A percentile compares a stretch with the other conserved stretches of the same genome.
Evolutionary conservation across 371 early-diverging fungal species (phyloP).

Genomic region (Mortierella sp.): DNA sequence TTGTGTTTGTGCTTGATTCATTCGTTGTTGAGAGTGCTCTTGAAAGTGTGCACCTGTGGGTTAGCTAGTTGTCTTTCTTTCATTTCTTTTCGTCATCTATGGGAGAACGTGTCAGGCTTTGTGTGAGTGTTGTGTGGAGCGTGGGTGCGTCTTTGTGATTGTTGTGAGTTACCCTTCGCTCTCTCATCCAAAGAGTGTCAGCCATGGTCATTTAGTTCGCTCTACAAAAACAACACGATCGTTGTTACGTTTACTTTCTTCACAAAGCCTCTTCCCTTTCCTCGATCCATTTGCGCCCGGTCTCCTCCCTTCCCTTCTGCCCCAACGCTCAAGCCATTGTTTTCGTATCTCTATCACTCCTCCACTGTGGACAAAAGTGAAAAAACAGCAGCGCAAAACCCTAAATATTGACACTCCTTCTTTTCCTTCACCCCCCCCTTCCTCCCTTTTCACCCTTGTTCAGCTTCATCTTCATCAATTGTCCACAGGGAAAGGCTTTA

Average conservation of each 20-base stretch:
- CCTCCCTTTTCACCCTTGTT: background rate
- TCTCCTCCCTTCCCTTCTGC: background rate
- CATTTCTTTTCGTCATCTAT: too few species aligned
- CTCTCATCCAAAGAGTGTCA: background rate
- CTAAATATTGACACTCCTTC: background rate
- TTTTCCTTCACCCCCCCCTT: background rate
- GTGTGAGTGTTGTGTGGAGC: too few species aligned
- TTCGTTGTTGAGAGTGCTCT: too few species aligned
- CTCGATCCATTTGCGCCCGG: background rate
- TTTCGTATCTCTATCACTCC: background rate
- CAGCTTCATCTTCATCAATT: background rate
- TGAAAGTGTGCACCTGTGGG: too few species aligned
- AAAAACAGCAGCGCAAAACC: background rate
- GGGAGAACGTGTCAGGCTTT: too few species aligned
- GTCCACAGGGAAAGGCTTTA: background rate
- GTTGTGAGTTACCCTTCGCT: too few species aligned
- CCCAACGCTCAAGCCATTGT: constrained; percentile 1
- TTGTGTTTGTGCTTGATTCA: too few species aligned
- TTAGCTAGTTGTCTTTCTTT: background rate
- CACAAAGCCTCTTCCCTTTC: background rate
- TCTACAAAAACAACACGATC: background rate
- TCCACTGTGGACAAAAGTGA: background rate
- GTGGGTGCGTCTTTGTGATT: too few species aligned
- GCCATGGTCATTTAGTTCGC: background rate
- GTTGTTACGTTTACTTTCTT: background rate